Base-by-base conservation (phyloP, 441 rosid species). In the Euphorbia schlechtendalii region DNA sequence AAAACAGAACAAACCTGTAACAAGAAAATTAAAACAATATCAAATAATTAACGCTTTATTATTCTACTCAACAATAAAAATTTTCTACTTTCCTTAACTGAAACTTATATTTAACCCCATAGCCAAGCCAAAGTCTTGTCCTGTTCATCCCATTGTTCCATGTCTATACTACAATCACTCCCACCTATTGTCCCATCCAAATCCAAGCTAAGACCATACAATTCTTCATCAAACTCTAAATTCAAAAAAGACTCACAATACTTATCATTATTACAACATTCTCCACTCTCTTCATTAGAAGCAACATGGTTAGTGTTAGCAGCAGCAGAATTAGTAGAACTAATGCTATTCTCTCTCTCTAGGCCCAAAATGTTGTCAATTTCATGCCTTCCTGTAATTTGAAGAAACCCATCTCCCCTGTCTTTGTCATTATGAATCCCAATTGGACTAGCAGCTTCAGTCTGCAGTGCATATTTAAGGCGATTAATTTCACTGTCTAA, bases 401-500 rank as follows among this genome's bases (percentile, higher is more conserved):
- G 5, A 34, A 34, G 40, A 34, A 5, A 34, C 40, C 40, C 40
- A 34, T 34, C 10, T 34, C 10, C 61, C 60, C 32, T 52, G 65
- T 74, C 74, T 68, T 48, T 64, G 21, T 22, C 49, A 46, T 46
- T 46, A 46, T 46, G 51, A 46, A 17, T 46, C 51, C 51, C 51
- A 46, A 46, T 46, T 15, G 51, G 20, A 15, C 51, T 46, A 4
- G 2, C 51, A 46, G 51, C 51, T 46, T 46, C 51, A 55, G 67
- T 60, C 61, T 69, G 81, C 21, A 78, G 69, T 18, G 54, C 43
- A 65, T 67, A 40, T 62, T 76, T 72, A 38, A 91, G 84, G 30
- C 87, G 76, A 75, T 79, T 77, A 65, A 89, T 70, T 81, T 91
- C 92, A 65, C 82, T 48, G 73, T 91, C 92, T 15, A 85, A 73